Evolutionary conservation across 768 basidiomycete genomes (phyloP).

Genomic region (Collybia nuda): DNA sequence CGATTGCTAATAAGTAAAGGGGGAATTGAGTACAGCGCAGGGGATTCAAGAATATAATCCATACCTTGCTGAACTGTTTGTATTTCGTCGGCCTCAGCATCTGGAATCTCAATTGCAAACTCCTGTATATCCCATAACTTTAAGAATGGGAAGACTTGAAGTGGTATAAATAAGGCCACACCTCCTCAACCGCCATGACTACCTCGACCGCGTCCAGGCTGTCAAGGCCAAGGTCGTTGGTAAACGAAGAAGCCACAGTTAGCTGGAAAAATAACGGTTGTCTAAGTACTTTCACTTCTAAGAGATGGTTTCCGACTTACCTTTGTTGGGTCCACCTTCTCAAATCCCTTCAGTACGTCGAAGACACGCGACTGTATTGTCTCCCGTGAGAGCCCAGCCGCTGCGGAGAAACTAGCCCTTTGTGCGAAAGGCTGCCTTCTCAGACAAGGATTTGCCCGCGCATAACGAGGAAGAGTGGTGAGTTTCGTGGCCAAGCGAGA

Average conservation of each 20-base stretch:
- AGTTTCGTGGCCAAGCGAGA: constrained; percentile 49
- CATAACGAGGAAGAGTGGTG: constrained; percentile 39
- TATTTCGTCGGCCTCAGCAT: constrained; percentile 94
- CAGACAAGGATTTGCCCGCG: constrained; percentile 31
- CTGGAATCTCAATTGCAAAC: constrained; percentile 97
- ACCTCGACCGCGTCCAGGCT: constrained; percentile 97
- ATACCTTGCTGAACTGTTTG: constrained; percentile 88
- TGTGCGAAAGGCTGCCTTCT: constrained; percentile 38
- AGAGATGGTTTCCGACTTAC: constrained; percentile 29
- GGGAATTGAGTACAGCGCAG: constrained; percentile 12
- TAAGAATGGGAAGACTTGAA: constrained; percentile 1
- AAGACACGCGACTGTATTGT: constrained; percentile 73
- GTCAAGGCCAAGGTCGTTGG: constrained; percentile 86
- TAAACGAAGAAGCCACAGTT: constrained; percentile 47
- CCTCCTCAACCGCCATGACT: constrained; percentile 98
- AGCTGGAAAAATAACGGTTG: constrained; percentile 12
- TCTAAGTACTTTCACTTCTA: background rate
- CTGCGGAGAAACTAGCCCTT: constrained; percentile 63
- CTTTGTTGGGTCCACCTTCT: constrained; percentile 81
- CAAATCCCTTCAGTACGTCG: constrained; percentile 85
- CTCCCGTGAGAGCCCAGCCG: constrained; percentile 62
- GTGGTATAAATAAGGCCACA: constrained; percentile 22
- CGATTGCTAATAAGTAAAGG: constrained; percentile 63
- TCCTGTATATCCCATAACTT: constrained; percentile 53
- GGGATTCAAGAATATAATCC: constrained; percentile 17